A percentile compares a stretch with the other conserved stretches of the same genome.
phyloP scores from a whole-genome alignment of 306 rosid genomes.

The Cicer bijugum region DNA sequence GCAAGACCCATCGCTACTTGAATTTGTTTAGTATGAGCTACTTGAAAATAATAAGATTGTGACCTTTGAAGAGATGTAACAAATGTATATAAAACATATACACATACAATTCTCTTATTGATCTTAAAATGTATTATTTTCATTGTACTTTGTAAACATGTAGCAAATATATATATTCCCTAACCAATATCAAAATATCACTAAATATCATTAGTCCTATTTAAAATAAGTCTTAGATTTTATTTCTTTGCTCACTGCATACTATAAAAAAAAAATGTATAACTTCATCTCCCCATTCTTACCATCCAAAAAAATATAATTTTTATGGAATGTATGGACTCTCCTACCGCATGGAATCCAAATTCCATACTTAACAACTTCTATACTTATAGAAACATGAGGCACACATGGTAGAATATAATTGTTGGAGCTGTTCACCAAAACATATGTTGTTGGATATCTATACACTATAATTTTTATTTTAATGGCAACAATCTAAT shows the following conservation, averaged over 20 bases:
- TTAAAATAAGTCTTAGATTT: neutral
- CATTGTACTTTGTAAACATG: slow-evolving; percentile 9
- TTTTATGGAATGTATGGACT: neutral
- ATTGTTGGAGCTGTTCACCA: too few species aligned
- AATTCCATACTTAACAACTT: too few species aligned
- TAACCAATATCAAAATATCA: neutral
- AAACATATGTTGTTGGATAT: too few species aligned
- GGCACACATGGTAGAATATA: too few species aligned
- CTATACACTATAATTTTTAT: too few species aligned
- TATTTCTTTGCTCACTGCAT: neutral
- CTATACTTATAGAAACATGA: too few species aligned
- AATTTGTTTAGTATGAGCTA: slow-evolving; percentile 97
- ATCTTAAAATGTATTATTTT: neutral
- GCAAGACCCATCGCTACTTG: too few species aligned
- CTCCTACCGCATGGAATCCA: too few species aligned
- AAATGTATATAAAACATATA: too few species aligned
- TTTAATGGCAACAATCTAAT: too few species aligned
- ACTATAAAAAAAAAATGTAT: neutral
- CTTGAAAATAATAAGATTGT: slow-evolving; percentile 82
- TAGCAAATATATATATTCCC: neutral
- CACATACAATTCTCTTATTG: neutral
- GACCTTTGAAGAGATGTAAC: slow-evolving; percentile 79
- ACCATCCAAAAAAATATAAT: neutral
- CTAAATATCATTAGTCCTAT: neutral
- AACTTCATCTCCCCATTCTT: neutral